Base-by-base conservation (phyloP, 2,329 filamentous ascomycete genomes). In the Rosellinia necatrix region DNA sequence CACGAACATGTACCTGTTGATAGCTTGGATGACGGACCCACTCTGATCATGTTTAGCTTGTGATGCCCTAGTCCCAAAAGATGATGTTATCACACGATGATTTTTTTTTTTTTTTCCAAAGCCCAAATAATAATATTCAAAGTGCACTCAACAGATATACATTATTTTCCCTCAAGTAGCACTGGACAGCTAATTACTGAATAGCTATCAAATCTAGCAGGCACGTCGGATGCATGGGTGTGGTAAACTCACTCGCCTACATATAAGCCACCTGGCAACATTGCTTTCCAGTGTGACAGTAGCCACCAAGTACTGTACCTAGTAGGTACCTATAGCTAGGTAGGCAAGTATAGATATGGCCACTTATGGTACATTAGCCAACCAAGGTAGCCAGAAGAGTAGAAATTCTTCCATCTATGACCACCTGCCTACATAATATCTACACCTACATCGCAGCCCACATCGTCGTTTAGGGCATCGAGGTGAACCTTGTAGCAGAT, bases 191-290 rank as follows among this genome's bases (percentile, higher is more conserved):
- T 15, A 29, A 27, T 21, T 8, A 30, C 10, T 22, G 25, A 47
- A 25, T 41, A 56, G 53, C 50, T 54, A 50, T 15, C 32, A 46
- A 29, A 6, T 27, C n/a, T 30, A 42, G 37, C 37, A 29, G n/a
- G 13, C 42, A 49, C 57, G n/a, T n/a, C n/a, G n/a, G n/a, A n/a
- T n/a, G n/a, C n/a, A n/a, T n/a, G n/a, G n/a, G n/a, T n/a, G n/a
- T n/a, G n/a, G n/a, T n/a, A n/a, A n/a, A n/a, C n/a, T n/a, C n/a
- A n/a, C n/a, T n/a, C n/a, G n/a, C n/a, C n/a, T n/a, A n/a, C n/a
- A n/a, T n/a, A n/a, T 64, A 63, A 68, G 62, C 60, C 64, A 68
- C 52, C 58, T 68, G 66, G 63, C 64, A 65, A 56, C 49, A 53
- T 59, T 34, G 46, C 40, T 58, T 46, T 19, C 25, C n/a, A n/a